Evolutionary conservation across 1,284 basidiomycete species (phyloP), one percentile per base, ranked within the genome.

Genomic region (Ceratobasidium sp.): DNA sequence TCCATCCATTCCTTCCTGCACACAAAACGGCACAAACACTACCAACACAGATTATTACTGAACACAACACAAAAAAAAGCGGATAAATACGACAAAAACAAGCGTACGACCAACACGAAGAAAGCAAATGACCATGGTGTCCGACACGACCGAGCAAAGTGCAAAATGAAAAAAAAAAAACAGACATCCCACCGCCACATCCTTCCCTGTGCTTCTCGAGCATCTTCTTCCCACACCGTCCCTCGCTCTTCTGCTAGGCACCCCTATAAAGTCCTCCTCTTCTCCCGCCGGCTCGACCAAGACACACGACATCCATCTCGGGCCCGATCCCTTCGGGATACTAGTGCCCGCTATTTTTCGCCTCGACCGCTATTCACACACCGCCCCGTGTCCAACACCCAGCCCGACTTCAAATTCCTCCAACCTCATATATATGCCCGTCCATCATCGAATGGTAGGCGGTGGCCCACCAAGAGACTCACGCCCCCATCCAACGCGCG

Each of bases 381-480:
- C 45, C 45, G 45, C 45, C 45, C 45, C 45, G 9, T 8, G 3
- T 14, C 16, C 45, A 14, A 5, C n/a, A 46, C n/a, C 45, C 45
- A 14, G n/a, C 45, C 45, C 45, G 45, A 14, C 45, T 18, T 21
- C 45, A 8, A 12, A 46, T 46, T 18, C 45, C 4, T 3, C 16
- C 12, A n/a, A 46, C 45, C 45, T 18, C n/a, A 18, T 18, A 21
- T 12, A 46, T 4, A 14, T 18, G 10, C 45, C 9, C 9, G n/a
- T 14, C n/a, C 16, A 18, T 46, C 16, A 18, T 4, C 45, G 45
- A 21, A 46, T 5, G n/a, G n/a, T 26, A 8, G 21, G 57, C 57
- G 59, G 59, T 12, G 59, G 59, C 26, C 59, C 59, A n/a, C 59
- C 59, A 61, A 45, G 28, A 61, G 43, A 61, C 59, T 61, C 41